Percentiles rank a stretch among this genome's conserved stretches.
Conservation (phyloP, 225 moss, liverwort and hornwort genomes). For the Bryoerythrophyllum caledonicum region DNA sequence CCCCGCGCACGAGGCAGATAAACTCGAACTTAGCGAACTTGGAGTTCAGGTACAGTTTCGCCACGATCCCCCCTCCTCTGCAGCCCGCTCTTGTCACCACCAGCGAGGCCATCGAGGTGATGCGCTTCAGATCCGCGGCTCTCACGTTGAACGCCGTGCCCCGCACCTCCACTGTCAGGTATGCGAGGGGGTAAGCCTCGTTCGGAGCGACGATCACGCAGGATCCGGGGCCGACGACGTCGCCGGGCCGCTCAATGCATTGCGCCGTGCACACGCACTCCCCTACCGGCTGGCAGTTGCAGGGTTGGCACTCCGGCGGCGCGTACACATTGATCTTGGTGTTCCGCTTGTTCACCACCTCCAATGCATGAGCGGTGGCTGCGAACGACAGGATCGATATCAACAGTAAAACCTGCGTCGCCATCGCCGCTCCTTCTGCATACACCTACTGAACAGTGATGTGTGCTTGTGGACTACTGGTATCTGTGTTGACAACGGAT, state of each 20-base stretch:
- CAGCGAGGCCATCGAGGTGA: background rate
- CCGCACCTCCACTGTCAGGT: background rate
- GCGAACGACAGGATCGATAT: background rate
- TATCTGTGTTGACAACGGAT: no score
- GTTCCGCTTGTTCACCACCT: constrained; percentile 4
- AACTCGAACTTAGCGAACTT: background rate
- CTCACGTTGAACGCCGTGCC: background rate
- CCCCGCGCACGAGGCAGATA: constrained; percentile 2
- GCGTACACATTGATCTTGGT: constrained; percentile 4
- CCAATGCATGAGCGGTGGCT: background rate
- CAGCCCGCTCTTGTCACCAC: background rate
- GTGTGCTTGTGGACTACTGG: no score
- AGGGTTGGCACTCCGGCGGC: constrained; percentile 28
- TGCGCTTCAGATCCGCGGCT: background rate
- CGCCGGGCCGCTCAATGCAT: constrained; percentile 20
- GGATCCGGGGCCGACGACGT: background rate
- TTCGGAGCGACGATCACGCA: background rate
- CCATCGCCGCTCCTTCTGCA: background rate
- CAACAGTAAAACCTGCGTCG: background rate
- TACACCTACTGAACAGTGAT: no score
- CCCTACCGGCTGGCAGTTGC: constrained; percentile 24
- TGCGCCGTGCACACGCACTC: background rate
- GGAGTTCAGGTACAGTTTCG: background rate
- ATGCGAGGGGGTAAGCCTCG: background rate
- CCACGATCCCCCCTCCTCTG: background rate